Base-by-base conservation (phyloP, 2,329 filamentous ascomycete species). In the Ophiostoma populinum region DNA sequence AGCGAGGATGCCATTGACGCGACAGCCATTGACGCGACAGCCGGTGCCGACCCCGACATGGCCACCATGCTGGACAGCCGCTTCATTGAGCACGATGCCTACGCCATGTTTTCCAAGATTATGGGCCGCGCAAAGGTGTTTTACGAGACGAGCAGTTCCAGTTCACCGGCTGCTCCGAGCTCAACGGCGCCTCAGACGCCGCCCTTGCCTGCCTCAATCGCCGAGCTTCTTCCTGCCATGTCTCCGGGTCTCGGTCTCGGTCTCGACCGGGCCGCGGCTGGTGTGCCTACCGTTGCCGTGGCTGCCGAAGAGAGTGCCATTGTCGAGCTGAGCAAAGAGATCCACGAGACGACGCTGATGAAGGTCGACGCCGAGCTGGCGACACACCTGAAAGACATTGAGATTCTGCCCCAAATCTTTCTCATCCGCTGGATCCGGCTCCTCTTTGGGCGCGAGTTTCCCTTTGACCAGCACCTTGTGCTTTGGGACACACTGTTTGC, bases 341-440 rank as follows among this genome's bases (percentile, higher is more conserved):
- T 98, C 41, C 87, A 95, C 50, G 76, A 92, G 47, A 69, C 79
- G 19, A 75, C 81, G 34, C 60, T 98, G 29, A 71, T 72, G 39
- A 76, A 56, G 12, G 48, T 54, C 3, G 63, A 68, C 27, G 48
- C 56, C 0, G 55, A 58, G 25, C 45, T 67, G 19, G 51, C 52
- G 11, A 63, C 65, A 17, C 86, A 95, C 52, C 65, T 98, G 13
- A 75, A 75, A 39, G 69, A 72, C 40, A 75, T 94, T 31, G 87
- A 94, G 40, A 75, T 98, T 41, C 59, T 94, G n/a, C 90, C 90
- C 2, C 90, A 98, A 48, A 87, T 98, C 34, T 98, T 95, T 50
- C 60, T 95, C 17, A 92, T 95, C 43, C 83, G 90, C 38, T 98
- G 90, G 90, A 80, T 95, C 39, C 74, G 90, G 19, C 69, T 98